Evolutionary conservation across 495 filamentous ascomycete species (phyloP).

Genomic region (Aspergillus ellipticus): DNA sequence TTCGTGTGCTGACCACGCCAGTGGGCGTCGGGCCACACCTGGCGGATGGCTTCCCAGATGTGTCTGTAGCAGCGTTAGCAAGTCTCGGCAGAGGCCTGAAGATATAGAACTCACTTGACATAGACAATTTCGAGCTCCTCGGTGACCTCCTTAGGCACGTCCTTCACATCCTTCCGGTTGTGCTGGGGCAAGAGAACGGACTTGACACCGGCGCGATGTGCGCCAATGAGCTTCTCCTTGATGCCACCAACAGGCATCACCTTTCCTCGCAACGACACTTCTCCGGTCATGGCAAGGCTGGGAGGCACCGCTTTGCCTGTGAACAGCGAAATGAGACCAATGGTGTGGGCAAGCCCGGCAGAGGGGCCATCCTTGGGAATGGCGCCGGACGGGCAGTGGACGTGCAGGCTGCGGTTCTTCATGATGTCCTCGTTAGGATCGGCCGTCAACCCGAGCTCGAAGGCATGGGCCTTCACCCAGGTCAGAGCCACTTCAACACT

Average conservation of each 20-base stretch:
- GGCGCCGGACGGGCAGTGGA: conserved; percentile 92
- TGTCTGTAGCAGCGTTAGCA: conserved; percentile 49
- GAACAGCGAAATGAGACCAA: conserved; percentile 90
- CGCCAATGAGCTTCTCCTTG: conserved; percentile 98
- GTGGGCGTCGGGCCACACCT: conserved; percentile 79
- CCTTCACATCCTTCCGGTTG: conserved; percentile 91
- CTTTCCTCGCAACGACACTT: conserved; percentile 82
- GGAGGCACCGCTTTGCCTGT: conserved; percentile 84
- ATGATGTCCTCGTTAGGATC: conserved; percentile 88
- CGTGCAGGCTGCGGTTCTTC: conserved; percentile 90
- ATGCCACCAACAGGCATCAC: conserved; percentile 92
- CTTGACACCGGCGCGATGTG: conserved; percentile 88
- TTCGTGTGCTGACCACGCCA: conserved; percentile 69
- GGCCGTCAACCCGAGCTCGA: conserved; percentile 77
- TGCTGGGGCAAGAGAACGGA: conserved; percentile 83
- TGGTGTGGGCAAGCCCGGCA: conserved; percentile 88
- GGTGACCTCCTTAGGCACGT: conserved; percentile 86
- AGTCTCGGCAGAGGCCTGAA: not conserved
- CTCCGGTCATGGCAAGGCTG: conserved; percentile 95
- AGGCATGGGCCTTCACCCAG: conserved; percentile 97
- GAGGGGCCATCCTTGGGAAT: conserved; percentile 92
- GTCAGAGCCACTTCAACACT: conserved; percentile 91
- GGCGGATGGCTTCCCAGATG: conserved; percentile 83
- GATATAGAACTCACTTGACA: conserved; percentile 61
- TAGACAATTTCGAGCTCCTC: conserved; percentile 84